Percentiles rank a stretch among this genome's conserved stretches.
These are phyloP conservation scores for Dryas drummondii DNA, from an alignment of 306 rosid genomes.

Conservation along the genomic window DNA sequence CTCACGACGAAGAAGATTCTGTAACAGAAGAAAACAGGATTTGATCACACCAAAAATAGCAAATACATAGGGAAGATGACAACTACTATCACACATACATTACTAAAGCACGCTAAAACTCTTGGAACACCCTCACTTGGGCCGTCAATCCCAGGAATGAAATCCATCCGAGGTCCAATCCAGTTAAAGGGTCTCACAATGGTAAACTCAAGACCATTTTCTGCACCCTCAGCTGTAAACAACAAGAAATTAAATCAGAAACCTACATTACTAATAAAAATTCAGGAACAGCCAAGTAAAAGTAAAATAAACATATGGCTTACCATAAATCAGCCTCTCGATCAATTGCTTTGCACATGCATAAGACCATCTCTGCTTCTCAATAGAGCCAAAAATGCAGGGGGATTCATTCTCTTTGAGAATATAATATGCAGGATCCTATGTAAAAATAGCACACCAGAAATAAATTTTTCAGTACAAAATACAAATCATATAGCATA, in stretches of 20 bases:
- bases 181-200: slow-evolving; percentile 71
- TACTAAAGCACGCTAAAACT: slow-evolving; percentile 93
- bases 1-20: slow-evolving; percentile 89
- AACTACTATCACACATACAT: slow-evolving; percentile 41
- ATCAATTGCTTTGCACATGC: slow-evolving; percentile 96
- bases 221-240: slow-evolving; percentile 87
- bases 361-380: slow-evolving; percentile 96
- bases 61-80: neutral
- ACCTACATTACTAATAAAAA: slow-evolving; percentile 4
- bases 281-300: neutral
- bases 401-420: slow-evolving; percentile 83
- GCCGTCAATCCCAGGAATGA: slow-evolving; percentile 95
- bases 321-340: slow-evolving; percentile 90
- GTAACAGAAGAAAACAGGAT: slow-evolving; percentile 28
- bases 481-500: neutral
- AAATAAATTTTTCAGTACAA: neutral
- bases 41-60: slow-evolving; percentile 22
- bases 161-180: slow-evolving; percentile 97
- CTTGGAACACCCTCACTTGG: slow-evolving; percentile 98
- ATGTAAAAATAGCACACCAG: slow-evolving; percentile 17
- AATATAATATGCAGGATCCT: slow-evolving; percentile 85
- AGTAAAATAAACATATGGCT: slow-evolving; percentile 9
- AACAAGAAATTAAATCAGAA: slow-evolving; percentile 9
- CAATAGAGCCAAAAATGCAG: slow-evolving; percentile 89
- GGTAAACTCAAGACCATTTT: slow-evolving; percentile 84